Conservation (phyloP, 1,284 basidiomycete species). For the Malassezia sp. region DNA sequence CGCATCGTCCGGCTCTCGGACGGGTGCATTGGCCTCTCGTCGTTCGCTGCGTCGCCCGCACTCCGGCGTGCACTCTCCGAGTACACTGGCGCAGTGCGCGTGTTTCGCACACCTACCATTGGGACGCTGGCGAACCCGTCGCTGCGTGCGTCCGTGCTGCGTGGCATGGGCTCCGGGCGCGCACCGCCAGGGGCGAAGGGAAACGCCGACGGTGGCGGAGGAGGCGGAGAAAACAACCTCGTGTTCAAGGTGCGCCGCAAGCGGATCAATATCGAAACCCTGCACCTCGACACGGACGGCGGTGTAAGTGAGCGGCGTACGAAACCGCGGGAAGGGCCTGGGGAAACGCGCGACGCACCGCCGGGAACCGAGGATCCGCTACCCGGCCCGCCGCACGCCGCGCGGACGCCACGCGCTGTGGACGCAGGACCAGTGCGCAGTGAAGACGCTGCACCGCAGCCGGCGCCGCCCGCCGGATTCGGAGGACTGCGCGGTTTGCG, state of each 20-base stretch:
- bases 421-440: too few species aligned
- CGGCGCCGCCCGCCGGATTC: not conserved
- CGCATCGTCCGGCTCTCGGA: constrained; percentile 25
- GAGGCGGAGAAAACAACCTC: constrained; percentile 66
- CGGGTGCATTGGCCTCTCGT: constrained; percentile 24
- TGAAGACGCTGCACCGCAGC: too few species aligned
- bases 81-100: constrained; percentile 32
- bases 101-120: constrained; percentile 28
- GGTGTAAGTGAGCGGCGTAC: constrained; percentile 64
- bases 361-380: not conserved
- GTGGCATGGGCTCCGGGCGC: constrained; percentile 32
- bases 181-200: constrained; percentile 8
- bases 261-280: constrained; percentile 74
- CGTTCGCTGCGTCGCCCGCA: constrained; percentile 24
- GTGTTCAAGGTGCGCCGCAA: constrained; percentile 86
- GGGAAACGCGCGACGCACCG: too few species aligned
- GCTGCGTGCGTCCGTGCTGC: constrained; percentile 27
- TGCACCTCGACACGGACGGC: constrained; percentile 84
- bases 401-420: not conserved
- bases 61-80: constrained; percentile 23
- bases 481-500: too few species aligned
- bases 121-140: constrained; percentile 30
- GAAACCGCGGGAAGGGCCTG: constrained; percentile 13
- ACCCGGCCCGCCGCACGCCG: not conserved
- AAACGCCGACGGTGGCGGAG: constrained; percentile 52